A percentile compares a stretch with the other conserved stretches of the same genome.
Evolutionary conservation across 192 early-diverging fungal species (phyloP).

Genomic region (Backusella circina): DNA sequence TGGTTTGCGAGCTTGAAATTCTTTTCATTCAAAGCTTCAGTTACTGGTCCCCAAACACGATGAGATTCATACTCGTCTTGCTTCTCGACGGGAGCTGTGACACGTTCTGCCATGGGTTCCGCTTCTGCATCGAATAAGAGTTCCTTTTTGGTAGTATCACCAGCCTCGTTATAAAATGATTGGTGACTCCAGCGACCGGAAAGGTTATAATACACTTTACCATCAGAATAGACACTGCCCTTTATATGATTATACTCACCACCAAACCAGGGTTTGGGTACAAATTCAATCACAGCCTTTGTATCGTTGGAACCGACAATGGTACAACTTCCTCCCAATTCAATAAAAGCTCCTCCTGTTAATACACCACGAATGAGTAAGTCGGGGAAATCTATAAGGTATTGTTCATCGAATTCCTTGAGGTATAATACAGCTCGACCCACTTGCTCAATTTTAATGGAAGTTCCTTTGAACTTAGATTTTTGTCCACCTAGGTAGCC

Average conservation of each 20-base stretch:
- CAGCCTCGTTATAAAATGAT: conserved; percentile 21
- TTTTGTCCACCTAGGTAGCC: conserved; percentile 41
- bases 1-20: conserved; percentile 63
- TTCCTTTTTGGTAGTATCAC: conserved; percentile 38
- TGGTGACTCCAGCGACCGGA: conserved; percentile 36
- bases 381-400: conserved; percentile 55
- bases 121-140: conserved; percentile 64
- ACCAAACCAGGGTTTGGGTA: conserved; percentile 63
- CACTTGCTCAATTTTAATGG: conserved; percentile 62
- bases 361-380: conserved; percentile 60
- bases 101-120: conserved; percentile 52
- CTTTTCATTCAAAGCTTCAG: conserved; percentile 59
- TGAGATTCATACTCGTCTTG: conserved; percentile 66
- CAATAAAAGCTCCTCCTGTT: conserved; percentile 59
- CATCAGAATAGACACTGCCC: conserved; percentile 19
- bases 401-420: conserved; percentile 49
- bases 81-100: conserved; percentile 54
- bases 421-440: conserved; percentile 58
- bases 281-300: conserved; percentile 54
- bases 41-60: conserved; percentile 63
- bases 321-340: conserved; percentile 54
- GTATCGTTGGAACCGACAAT: conserved; percentile 54
- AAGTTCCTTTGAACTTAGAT: conserved; percentile 62
- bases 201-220: conserved; percentile 21
- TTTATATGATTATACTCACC: conserved; percentile 56